phyloP scores from a whole-genome alignment of 2,329 filamentous ascomycete genomes.

The Eurotiales sp. region DNA sequence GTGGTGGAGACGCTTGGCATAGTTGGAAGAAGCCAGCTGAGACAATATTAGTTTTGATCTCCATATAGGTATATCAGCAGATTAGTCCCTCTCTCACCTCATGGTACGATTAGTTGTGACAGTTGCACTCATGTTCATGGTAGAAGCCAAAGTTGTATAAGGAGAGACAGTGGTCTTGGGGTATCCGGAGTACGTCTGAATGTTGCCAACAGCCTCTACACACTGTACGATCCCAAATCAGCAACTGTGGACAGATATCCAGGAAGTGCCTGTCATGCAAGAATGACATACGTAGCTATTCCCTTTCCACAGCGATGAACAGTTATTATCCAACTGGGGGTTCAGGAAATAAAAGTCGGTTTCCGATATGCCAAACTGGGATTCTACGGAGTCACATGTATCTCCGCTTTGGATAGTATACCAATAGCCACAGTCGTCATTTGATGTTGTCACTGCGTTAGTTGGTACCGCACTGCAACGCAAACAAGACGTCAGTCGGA shows the following conservation, averaged over 20 bases:
- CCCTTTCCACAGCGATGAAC: background rate
- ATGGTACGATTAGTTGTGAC: background rate
- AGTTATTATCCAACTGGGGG: background rate
- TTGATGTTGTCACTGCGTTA: background rate
- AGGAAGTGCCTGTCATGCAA: too few relatives aligned
- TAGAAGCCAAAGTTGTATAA: background rate
- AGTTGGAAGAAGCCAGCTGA: background rate
- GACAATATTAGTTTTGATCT: background rate
- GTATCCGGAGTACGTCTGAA: too few relatives aligned
- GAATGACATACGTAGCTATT: background rate
- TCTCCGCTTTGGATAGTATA: background rate
- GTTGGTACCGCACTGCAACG: background rate
- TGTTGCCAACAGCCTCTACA: background rate
- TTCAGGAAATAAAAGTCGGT: background rate
- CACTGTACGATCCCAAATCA: background rate
- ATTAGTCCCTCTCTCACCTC: background rate
- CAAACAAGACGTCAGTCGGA: background rate
- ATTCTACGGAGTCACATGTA: background rate
- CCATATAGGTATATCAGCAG: background rate
- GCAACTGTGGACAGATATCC: background rate
- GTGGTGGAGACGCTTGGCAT: background rate
- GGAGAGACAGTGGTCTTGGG: background rate
- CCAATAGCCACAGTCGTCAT: background rate
- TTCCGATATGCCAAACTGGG: background rate
- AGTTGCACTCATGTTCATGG: background rate